Base-by-base conservation (phyloP, 768 basidiomycete genomes). In the Termitomyces sp. region DNA sequence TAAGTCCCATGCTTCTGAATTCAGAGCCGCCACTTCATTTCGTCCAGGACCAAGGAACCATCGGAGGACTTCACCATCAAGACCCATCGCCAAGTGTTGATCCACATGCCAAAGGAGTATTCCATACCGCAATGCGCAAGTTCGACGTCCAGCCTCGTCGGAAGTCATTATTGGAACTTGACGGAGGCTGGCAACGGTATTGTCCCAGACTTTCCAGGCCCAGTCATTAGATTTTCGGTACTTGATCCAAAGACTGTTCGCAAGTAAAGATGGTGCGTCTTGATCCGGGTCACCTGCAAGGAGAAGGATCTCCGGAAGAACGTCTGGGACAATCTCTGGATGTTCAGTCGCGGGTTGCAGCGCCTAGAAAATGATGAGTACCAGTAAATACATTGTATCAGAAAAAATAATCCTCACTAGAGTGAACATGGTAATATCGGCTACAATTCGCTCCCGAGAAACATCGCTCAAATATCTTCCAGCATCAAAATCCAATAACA, bases 201-300 rank as follows among this genome's bases (percentile, higher is more conserved):
- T 92, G 66, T 92, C 89, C 90, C 90, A 92, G 20, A 88, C 87
- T 63, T 86, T 87, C 83, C 84, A 87, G 2, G 81, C 89, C 89
- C 90, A 92, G 63, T 90, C 82, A 14, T 70, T 65, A 0, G 88
- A 82, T 16, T 81, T 82, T 44, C 87, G 83, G 63, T 92, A 92
- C 66, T 89, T 88, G 70, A 89, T 88, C 91, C 91, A 93, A 14
- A 93, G 74, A 47, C 80, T 80, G 62, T 87, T 88, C 0, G 90
- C 90, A 22, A 93, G 81, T 48, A 80, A 78, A 0, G 85, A 84
- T 2, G 88, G 80, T 5, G 85, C 88, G 57, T 86, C 83, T 0
- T 74, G 73, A 51, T 79, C 77, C 3, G 76, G 70, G 65, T 89
- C 83, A 10, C 76, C 80, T 5, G 81, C 80, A n/a, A 91, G 78